Base-by-base conservation (phyloP, 768 basidiomycete genomes). In the Pleurotus tuoliensis region DNA sequence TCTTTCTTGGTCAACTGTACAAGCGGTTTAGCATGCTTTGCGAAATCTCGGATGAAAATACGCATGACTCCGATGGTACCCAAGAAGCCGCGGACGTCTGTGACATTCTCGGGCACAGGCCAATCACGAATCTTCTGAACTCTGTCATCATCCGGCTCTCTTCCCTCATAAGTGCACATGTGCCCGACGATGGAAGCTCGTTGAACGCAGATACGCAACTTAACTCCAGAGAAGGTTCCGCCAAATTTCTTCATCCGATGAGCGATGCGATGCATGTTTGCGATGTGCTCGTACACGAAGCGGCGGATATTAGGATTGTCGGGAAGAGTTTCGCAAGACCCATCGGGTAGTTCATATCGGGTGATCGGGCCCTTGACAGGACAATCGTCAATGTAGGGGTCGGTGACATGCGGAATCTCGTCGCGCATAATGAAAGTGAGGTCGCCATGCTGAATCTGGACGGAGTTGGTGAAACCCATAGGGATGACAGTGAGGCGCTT, bases 281-380 rank as follows among this genome's bases (percentile, higher is more conserved):
- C 37, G 9, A 75, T 59, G 30, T 76, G 73, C 50, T 78, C 71
- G 67, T 70, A 79, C 0, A 77, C 62, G 45, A 78, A 80, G 0
- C 66, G 56, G 20, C 20, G 20, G 20, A 20, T 20, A 20, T 20
- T 20, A 2, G 20, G 2, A 20, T 20, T 20, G 20, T 20, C 20
- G 2, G 20, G 20, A 20, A 20, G 20, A 2, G 20, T 20, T 20
- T 20, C 20, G 20, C 20, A 20, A 20, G 20, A 20, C 20, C 20
- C 20, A 20, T 20, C 20, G 1, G 20, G 20, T 2, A 1, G 20
- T 2, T 20, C 20, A 20, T 20, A 20, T 20, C 20, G 2, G 20
- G 20, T 20, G 20, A 20, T 20, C 20, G 20, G 20, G 20, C 20
- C 20, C 2, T 20, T 20, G 20, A 20, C 20, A 20, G 20, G 20